Evolutionary conservation across 805 yeast species (phyloP).

Genomic region (Ogataea saltuana): DNA sequence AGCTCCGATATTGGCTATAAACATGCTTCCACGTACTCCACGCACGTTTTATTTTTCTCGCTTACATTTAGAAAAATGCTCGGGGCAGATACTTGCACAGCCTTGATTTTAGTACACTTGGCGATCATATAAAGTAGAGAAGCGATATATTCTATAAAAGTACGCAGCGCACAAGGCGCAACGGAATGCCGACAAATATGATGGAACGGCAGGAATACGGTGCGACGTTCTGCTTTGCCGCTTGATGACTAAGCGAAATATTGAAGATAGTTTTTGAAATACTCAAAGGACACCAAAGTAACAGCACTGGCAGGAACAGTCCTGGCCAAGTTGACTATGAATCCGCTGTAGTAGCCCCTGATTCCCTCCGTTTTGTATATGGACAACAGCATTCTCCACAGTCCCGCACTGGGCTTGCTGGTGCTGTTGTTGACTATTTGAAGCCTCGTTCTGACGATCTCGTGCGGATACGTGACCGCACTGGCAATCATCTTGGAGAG

Average conservation of each 20-base stretch:
- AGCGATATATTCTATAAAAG: too few relatives aligned
- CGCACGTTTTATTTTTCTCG: too few relatives aligned
- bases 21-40: too few relatives aligned
- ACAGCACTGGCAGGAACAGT: constrained; percentile 96
- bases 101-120: too few relatives aligned
- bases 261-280: constrained; percentile 57
- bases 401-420: constrained; percentile 26
- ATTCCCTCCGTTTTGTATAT: constrained; percentile 70
- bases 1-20: too few relatives aligned
- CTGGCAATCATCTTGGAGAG: constrained; percentile 87
- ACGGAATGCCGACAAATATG: too few relatives aligned
- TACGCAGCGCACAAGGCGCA: too few relatives aligned
- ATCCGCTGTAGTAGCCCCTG: constrained; percentile 86
- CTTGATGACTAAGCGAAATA: constrained; percentile 9
- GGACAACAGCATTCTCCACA: constrained; percentile 35
- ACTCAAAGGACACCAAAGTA: constrained; percentile 91
- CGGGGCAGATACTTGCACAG: too few relatives aligned
- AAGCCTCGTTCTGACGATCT: constrained; percentile 86
- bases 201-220: too few relatives aligned
- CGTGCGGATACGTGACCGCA: constrained; percentile 91
- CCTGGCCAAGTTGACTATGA: constrained; percentile 78
- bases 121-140: too few relatives aligned
- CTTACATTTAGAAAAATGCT: too few relatives aligned
- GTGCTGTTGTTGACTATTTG: constrained; percentile 52
- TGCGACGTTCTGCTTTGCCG: too few relatives aligned